Conservation (phyloP, 2,329 filamentous ascomycete species). For the Harringtonia lauricola region DNA sequence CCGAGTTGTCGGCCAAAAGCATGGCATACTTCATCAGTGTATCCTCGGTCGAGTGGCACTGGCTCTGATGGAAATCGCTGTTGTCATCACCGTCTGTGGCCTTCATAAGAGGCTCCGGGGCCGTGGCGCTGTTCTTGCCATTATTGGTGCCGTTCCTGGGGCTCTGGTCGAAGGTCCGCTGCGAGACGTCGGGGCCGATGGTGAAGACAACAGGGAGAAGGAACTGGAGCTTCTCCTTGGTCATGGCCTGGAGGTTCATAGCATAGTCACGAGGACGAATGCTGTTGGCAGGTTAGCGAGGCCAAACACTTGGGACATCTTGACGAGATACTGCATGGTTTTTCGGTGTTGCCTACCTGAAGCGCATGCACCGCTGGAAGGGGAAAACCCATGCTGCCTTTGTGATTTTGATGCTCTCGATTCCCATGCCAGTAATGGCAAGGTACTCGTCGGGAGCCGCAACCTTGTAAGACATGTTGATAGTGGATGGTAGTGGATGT, state of each 20-base stretch:
- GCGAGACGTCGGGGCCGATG: constrained; percentile 66
- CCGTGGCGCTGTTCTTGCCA: constrained; percentile 20
- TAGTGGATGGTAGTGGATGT: constrained; percentile 8
- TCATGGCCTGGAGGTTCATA: constrained; percentile 80
- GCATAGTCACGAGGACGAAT: constrained; percentile 72
- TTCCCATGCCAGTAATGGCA: constrained; percentile 70
- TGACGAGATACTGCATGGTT: too few species aligned
- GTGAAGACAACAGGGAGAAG: constrained; percentile 76
- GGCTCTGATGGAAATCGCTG: neutral
- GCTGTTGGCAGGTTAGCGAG: constrained; percentile 21
- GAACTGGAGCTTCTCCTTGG: constrained; percentile 77
- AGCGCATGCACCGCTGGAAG: constrained; percentile 53
- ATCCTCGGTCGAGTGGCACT: constrained; percentile 5
- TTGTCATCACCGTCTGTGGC: neutral
- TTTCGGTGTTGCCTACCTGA: constrained; percentile 19
- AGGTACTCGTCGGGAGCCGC: constrained; percentile 75
- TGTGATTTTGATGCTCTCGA: constrained; percentile 63
- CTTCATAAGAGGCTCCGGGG: too few species aligned
- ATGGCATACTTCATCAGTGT: constrained; percentile 72
- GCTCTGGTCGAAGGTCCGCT: too few species aligned
- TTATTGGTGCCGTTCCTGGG: constrained; percentile 41
- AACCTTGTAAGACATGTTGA: constrained; percentile 51
- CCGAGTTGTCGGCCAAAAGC: constrained; percentile 53
- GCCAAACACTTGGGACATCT: too few species aligned
- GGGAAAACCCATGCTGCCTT: constrained; percentile 67